Conservation (phyloP, 495 filamentous ascomycete species). For the Podospora sp. region DNA sequence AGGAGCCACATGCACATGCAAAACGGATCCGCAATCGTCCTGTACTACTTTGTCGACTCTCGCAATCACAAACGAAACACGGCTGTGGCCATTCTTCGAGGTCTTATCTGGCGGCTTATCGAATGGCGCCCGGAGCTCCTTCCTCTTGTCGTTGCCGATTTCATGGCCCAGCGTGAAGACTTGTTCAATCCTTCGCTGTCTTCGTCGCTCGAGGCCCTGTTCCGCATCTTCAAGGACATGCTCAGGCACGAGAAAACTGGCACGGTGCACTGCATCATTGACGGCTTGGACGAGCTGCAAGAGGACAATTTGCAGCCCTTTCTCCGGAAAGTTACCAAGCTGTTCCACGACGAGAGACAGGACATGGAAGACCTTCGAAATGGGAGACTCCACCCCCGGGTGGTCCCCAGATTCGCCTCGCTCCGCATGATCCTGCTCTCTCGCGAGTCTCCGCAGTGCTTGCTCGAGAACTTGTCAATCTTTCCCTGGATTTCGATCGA, state of each 20-base stretch:
- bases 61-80: neutral
- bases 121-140: neutral
- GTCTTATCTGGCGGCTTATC: conserved; percentile 8
- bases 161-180: neutral
- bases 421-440: conserved; percentile 4
- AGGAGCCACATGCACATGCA: conserved; percentile 2
- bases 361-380: neutral
- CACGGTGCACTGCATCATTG: conserved; percentile 11
- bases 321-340: conserved; percentile 2
- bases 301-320: conserved; percentile 3
- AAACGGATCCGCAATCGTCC: neutral
- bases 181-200: neutral
- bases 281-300: conserved; percentile 7
- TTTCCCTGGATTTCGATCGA: conserved; percentile 14
- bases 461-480: neutral
- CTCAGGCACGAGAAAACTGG: neutral
- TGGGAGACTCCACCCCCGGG: neutral
- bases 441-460: conserved; percentile 8
- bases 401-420: neutral
- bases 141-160: neutral
- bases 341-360: conserved; percentile 2
- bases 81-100: conserved; percentile 4
- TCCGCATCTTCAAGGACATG: conserved; percentile 3
- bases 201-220: conserved; percentile 4
- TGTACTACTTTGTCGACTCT: conserved; percentile 11